phyloP scores from a whole-genome alignment of 306 rosid genomes.

The Ormosia emarginata region DNA sequence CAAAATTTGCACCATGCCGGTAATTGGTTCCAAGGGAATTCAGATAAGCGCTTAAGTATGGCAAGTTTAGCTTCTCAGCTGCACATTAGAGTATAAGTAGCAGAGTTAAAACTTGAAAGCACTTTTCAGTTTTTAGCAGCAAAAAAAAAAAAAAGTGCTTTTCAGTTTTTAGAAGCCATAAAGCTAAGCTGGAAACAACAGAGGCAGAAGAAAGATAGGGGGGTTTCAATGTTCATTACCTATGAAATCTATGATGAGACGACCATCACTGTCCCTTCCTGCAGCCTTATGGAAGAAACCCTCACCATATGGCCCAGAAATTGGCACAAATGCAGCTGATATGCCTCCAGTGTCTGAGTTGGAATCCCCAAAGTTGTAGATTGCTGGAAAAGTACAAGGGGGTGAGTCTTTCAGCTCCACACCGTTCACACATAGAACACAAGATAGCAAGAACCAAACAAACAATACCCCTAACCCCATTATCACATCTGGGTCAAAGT shows the following conservation, averaged over 20 bases:
- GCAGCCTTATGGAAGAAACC: slow-evolving; percentile 66
- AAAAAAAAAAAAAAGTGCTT: neutral
- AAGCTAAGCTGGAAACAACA: neutral
- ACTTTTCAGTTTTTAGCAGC: neutral
- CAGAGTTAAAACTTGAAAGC: neutral
- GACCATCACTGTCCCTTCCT: slow-evolving; percentile 84
- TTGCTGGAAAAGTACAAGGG: slow-evolving; percentile 68
- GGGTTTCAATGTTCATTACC: slow-evolving; percentile 34
- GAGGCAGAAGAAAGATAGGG: neutral
- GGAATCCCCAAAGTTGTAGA: slow-evolving; percentile 95
- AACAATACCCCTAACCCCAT: slow-evolving; percentile 40
- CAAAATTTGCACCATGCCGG: slow-evolving; percentile 87
- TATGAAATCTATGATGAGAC: slow-evolving; percentile 80
- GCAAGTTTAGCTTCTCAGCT: slow-evolving; percentile 75
- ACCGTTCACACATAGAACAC: slow-evolving; percentile 22
- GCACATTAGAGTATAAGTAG: slow-evolving; percentile 10
- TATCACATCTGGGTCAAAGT: neutral
- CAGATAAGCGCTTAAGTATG: slow-evolving; percentile 85
- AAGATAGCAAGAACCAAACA: slow-evolving; percentile 27
- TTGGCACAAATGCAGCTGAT: slow-evolving; percentile 78
- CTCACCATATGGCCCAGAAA: slow-evolving; percentile 64
- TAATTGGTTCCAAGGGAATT: slow-evolving; percentile 82
- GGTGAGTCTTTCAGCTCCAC: slow-evolving; percentile 24
- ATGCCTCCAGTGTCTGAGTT: slow-evolving; percentile 96
- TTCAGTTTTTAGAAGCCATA: neutral